Evolutionary conservation across 2,329 filamentous ascomycete genomes (phyloP).

Genomic region (Pestalotiopsis fici): DNA sequence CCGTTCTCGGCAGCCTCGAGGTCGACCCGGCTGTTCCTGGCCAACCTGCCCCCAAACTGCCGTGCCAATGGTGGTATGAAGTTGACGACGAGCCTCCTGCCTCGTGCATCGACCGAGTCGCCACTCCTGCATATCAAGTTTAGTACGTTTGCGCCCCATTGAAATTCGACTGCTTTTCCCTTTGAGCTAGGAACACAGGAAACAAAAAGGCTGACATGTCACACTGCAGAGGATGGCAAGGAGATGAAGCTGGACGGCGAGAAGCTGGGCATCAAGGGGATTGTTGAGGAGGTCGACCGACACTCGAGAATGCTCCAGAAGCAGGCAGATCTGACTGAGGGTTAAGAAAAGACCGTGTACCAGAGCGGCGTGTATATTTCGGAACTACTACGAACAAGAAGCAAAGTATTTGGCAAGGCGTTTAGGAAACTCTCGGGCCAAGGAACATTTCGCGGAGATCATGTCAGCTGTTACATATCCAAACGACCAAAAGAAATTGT

Average conservation of each 20-base stretch:
- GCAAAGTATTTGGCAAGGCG: background rate
- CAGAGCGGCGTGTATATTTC: background rate
- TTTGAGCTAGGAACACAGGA: background rate
- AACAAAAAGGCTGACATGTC: slow-evolving; percentile 12
- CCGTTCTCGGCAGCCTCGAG: slow-evolving; percentile 81
- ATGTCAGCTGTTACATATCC: background rate
- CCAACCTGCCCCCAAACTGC: slow-evolving; percentile 78
- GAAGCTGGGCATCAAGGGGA: slow-evolving; percentile 79
- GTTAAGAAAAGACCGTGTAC: slow-evolving; percentile 4
- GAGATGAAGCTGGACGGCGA: slow-evolving; percentile 81
- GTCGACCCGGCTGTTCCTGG: slow-evolving; percentile 85
- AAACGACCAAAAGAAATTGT: background rate
- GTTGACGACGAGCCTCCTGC: slow-evolving; percentile 76
- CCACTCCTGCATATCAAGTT: slow-evolving; percentile 79
- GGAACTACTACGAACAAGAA: background rate
- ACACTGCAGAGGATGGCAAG: slow-evolving; percentile 79
- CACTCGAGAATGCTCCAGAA: slow-evolving; percentile 83
- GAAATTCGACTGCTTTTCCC: background rate
- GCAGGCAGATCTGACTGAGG: slow-evolving; percentile 72
- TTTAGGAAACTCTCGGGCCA: background rate
- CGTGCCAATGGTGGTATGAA: slow-evolving; percentile 67
- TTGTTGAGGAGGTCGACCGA: slow-evolving; percentile 86
- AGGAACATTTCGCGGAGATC: background rate
- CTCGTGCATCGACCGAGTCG: slow-evolving; percentile 67
- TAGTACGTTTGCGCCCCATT: slow-evolving; percentile 56